A percentile compares a stretch with the other conserved stretches of the same genome.
phyloP scores from a whole-genome alignment of 179 eudicot species.

The Camellia oleifera region DNA sequence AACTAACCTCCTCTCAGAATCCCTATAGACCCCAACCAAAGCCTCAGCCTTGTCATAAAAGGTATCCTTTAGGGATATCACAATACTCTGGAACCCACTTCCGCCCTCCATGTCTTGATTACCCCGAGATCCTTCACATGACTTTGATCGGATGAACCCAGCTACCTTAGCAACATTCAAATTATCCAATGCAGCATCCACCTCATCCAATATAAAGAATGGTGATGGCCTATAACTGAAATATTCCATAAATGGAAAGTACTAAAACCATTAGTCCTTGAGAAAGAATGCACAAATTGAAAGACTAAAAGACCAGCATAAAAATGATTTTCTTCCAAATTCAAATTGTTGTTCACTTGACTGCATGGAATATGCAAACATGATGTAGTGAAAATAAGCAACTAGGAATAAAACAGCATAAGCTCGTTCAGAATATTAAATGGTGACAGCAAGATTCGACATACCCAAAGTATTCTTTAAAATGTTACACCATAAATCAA shows the following conservation, averaged over 20 bases:
- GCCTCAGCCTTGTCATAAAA: conserved; percentile 99
- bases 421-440: not conserved
- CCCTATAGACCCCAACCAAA: conserved; percentile 95
- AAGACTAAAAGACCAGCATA: not conserved
- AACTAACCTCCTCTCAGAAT: conserved; percentile 71
- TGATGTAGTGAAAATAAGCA: not conserved
- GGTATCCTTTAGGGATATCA: conserved; percentile 92
- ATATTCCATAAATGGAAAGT: conserved; percentile 7
- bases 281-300: conserved; percentile 7
- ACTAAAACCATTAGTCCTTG: conserved; percentile 9
- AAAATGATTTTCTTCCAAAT: not conserved
- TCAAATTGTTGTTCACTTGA: not conserved
- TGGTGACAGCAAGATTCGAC: not conserved
- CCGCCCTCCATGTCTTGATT: conserved; percentile 55
- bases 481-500: not conserved
- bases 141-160: conserved; percentile 94
- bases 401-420: not conserved
- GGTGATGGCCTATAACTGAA: conserved; percentile 96
- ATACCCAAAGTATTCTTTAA: not conserved
- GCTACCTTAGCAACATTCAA: conserved; percentile 98
- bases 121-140: conserved; percentile 61
- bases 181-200: conserved; percentile 97
- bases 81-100: conserved; percentile 93
- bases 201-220: conserved; percentile 96
- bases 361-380: not conserved